Evolutionary conservation across 164 flowering plant genomes (phyloP).

Genomic region (Magnolia officinalis): DNA sequence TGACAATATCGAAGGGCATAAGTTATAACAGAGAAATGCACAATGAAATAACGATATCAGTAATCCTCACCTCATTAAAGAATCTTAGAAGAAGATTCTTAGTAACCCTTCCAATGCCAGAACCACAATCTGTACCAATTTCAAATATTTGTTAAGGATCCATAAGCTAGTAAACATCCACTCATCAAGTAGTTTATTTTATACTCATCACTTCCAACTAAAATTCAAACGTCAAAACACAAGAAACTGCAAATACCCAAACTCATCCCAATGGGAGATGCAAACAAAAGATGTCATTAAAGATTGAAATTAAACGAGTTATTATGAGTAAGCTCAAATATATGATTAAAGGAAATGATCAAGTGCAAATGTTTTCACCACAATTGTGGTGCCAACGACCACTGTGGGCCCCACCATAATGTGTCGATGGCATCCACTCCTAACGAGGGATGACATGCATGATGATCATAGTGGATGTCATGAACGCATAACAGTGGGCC

Average conservation of each 20-base stretch:
- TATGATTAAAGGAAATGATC: too few relatives aligned
- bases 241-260: background rate
- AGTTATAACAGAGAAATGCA: background rate
- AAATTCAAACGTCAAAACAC: background rate
- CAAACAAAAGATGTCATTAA: background rate
- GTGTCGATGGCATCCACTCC: too few relatives aligned
- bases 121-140: constrained; percentile 84
- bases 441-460: too few relatives aligned
- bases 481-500: too few relatives aligned
- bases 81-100: constrained; percentile 82
- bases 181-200: background rate
- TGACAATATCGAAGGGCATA: too few relatives aligned
- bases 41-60: background rate
- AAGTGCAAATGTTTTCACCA: too few relatives aligned
- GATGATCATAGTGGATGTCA: too few relatives aligned
- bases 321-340: too few relatives aligned
- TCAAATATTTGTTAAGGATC: constrained; percentile 1
- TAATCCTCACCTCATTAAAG: constrained; percentile 69
- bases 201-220: background rate
- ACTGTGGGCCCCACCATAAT: too few relatives aligned
- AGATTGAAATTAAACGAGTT: background rate
- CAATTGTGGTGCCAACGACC: too few relatives aligned
- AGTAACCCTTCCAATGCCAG: constrained; percentile 93
- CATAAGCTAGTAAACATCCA: background rate
- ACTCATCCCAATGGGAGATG: background rate